These are phyloP conservation scores for Lentinula detonsa DNA, from an alignment of 768 basidiomycete species.

Conservation along the genomic window DNA sequence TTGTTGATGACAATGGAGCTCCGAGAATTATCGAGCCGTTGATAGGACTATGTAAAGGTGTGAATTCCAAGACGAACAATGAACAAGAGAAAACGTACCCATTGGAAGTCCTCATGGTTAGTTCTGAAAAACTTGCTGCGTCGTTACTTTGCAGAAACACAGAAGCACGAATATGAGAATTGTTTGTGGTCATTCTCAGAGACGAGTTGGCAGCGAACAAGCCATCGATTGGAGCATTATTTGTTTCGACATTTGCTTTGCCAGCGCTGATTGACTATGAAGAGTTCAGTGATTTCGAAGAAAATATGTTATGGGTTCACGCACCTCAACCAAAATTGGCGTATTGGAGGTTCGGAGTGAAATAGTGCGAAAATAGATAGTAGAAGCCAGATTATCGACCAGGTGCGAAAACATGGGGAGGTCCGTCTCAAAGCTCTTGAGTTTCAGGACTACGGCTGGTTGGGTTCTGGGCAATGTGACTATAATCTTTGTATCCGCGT, in stretches of 20 bases:
- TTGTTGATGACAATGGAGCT: background rate
- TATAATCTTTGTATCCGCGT: background rate
- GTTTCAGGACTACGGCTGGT: background rate
- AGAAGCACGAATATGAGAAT: background rate
- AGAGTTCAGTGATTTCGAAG: background rate
- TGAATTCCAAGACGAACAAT: background rate
- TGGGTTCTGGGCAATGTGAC: background rate
- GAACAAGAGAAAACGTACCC: background rate
- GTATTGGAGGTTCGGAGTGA: background rate
- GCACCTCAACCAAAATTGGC: background rate
- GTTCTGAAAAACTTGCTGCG: background rate
- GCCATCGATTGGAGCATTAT: slow-evolving; percentile 1
- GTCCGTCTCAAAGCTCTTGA: slow-evolving; percentile 2
- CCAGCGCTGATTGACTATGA: background rate
- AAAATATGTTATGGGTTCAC: background rate
- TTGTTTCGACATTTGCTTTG: background rate
- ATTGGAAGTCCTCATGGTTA: background rate
- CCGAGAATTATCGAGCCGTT: background rate
- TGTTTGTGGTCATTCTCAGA: background rate
- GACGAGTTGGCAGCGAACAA: background rate
- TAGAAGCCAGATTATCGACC: slow-evolving; percentile 1
- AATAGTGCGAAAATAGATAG: slow-evolving; percentile 1
- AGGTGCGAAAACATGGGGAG: slow-evolving; percentile 1
- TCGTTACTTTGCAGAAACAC: background rate
- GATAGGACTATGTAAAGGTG: background rate